Percentiles rank a stretch among this genome's conserved stretches.
Conservation (phyloP, 1,139 yeast genomes). For the Suzukiozyma palmioleophila region DNA sequence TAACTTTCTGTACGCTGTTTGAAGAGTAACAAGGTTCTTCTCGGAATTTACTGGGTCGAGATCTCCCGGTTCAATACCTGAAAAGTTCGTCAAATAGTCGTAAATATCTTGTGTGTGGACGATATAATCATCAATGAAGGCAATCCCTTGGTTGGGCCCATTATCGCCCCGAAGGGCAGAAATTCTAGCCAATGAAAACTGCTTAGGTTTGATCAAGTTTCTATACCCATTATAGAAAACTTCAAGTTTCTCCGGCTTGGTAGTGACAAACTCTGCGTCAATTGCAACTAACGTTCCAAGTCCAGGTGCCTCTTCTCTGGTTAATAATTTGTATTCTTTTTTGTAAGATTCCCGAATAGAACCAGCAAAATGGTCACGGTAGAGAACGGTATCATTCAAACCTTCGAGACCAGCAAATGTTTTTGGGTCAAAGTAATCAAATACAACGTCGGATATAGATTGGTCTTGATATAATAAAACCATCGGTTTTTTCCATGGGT, state of each 20-base stretch:
- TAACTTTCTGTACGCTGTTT: slow-evolving; percentile 79
- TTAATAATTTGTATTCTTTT: slow-evolving; percentile 62
- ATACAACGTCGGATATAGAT: slow-evolving; percentile 28
- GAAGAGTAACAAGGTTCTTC: slow-evolving; percentile 71
- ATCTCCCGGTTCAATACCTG: slow-evolving; percentile 93
- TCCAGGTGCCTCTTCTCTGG: slow-evolving; percentile 63
- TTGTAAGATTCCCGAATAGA: slow-evolving; percentile 57
- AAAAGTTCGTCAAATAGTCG: slow-evolving; percentile 83
- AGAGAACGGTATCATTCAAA: slow-evolving; percentile 62
- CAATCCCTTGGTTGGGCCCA: slow-evolving; percentile 62
- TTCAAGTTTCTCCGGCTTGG: slow-evolving; percentile 78
- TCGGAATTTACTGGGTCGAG: slow-evolving; percentile 66
- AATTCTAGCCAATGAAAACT: slow-evolving; percentile 78
- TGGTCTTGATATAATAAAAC: slow-evolving; percentile 61
- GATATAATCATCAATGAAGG: slow-evolving; percentile 92
- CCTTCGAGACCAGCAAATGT: slow-evolving; percentile 17
- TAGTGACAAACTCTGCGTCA: slow-evolving; percentile 92
- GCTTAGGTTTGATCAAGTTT: slow-evolving; percentile 68
- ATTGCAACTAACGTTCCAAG: slow-evolving; percentile 82
- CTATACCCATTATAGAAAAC: slow-evolving; percentile 65
- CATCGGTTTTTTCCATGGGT: slow-evolving; percentile 82
- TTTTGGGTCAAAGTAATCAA: slow-evolving; percentile 20
- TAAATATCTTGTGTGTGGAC: slow-evolving; percentile 67
- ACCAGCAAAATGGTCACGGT: slow-evolving; percentile 73
- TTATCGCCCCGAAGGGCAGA: slow-evolving; percentile 79